Percentiles rank a stretch among this genome's conserved stretches.
Conservation (phyloP, 768 basidiomycete species). For the Albatrellus ellisii region DNA sequence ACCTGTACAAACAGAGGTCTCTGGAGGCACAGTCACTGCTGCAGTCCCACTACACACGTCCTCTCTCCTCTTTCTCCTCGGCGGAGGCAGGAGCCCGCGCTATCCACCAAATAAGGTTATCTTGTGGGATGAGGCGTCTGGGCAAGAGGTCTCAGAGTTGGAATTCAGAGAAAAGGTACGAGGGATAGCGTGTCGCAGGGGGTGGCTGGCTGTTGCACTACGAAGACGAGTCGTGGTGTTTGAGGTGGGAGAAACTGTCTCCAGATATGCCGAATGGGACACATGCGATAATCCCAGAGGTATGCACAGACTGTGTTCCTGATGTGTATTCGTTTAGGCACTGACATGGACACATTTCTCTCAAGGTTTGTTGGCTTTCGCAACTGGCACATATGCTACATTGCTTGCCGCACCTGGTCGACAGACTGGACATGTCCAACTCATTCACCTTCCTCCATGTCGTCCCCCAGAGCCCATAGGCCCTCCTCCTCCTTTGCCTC, state of each 20-base stretch:
- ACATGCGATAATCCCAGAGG: conserved; percentile 82
- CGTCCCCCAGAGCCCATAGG: conserved; percentile 40
- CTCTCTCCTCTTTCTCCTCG: conserved; percentile 75
- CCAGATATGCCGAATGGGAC: conserved; percentile 67
- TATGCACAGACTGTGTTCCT: conserved; percentile 21
- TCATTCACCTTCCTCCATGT: conserved; percentile 78
- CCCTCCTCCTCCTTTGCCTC: conserved; percentile 39
- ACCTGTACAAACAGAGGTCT: conserved; percentile 39
- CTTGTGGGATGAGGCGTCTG: conserved; percentile 72
- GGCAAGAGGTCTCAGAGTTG: conserved; percentile 74
- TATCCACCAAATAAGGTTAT: conserved; percentile 91
- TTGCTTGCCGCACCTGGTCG: conserved; percentile 77
- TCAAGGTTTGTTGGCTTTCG: conserved; percentile 68
- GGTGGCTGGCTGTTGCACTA: conserved; percentile 75
- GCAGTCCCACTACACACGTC: conserved; percentile 72
- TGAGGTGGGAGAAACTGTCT: conserved; percentile 47
- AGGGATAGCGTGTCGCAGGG: conserved; percentile 67
- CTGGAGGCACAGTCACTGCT: conserved; percentile 65
- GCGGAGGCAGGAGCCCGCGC: conserved; percentile 76
- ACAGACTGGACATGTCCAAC: conserved; percentile 79
- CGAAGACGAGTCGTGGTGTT: conserved; percentile 72
- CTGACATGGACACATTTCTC: background rate
- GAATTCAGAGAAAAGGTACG: conserved; percentile 80
- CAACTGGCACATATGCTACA: conserved; percentile 65
- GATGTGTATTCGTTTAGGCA: background rate